phyloP scores from a whole-genome alignment of 2,329 filamentous ascomycete genomes.

The Diaporthe ampelina region DNA sequence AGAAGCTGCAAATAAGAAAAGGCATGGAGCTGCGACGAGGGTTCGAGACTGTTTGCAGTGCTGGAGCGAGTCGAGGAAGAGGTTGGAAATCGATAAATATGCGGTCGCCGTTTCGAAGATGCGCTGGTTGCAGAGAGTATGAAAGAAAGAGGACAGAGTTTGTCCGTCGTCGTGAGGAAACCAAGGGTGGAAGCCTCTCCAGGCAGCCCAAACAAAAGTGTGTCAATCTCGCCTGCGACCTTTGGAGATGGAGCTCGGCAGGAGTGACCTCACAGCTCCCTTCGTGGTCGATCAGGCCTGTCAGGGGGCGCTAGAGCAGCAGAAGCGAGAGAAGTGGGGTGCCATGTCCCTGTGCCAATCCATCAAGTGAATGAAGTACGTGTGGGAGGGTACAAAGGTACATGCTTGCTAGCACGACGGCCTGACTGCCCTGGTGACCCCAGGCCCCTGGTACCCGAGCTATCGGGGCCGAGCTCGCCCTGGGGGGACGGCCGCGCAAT shows the following conservation, averaged over 20 bases:
- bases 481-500: slow-evolving; percentile 13
- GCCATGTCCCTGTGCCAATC: neutral
- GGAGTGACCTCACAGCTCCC: slow-evolving; percentile 26
- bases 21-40: neutral
- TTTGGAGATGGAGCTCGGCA: slow-evolving; percentile 31
- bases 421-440: too few species aligned
- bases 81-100: neutral
- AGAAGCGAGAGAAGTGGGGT: slow-evolving; percentile 2
- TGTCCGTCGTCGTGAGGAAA: neutral
- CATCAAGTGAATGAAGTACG: too few species aligned
- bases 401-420: too few species aligned
- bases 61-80: neutral
- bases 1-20: neutral
- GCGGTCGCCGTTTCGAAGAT: neutral
- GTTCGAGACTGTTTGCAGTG: neutral
- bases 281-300: slow-evolving; percentile 17
- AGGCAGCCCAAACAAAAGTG: neutral
- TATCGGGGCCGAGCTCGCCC: slow-evolving; percentile 33
- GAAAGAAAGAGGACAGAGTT: neutral
- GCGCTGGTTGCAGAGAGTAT: neutral
- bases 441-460: neutral
- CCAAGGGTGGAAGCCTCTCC: neutral
- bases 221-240: slow-evolving; percentile 27
- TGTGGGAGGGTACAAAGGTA: neutral
- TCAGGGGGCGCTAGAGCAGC: slow-evolving; percentile 11